These are phyloP conservation scores for Macaranga tanarius DNA, from an alignment of 441 rosid genomes.

Conservation along the genomic window DNA sequence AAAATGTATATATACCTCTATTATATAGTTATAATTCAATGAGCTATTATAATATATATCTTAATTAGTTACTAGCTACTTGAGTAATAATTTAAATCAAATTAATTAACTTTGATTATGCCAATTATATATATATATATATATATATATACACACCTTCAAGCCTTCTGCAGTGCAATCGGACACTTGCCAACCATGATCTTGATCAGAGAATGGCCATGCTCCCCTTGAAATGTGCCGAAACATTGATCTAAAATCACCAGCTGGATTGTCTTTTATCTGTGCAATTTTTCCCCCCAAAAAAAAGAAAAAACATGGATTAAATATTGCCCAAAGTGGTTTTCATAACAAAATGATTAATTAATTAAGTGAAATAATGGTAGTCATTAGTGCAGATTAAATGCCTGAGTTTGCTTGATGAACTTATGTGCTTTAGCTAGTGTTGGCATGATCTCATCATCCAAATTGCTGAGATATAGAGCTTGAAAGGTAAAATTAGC, in stretches of 20 bases:
- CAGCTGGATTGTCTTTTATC: slow-evolving; percentile 32
- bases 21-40: too few relatives aligned
- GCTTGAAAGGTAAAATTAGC: slow-evolving; percentile 46
- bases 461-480: slow-evolving; percentile 34
- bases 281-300: background rate
- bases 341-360: too few relatives aligned
- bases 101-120: too few relatives aligned
- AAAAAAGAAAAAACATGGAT: too few relatives aligned
- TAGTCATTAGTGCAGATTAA: background rate
- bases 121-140: background rate
- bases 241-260: slow-evolving; percentile 26
- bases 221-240: slow-evolving; percentile 30
- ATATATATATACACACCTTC: slow-evolving; percentile 28
- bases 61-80: too few relatives aligned
- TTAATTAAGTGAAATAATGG: too few relatives aligned
- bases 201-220: slow-evolving; percentile 36
- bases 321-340: too few relatives aligned
- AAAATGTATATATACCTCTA: too few relatives aligned
- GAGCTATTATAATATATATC: too few relatives aligned
- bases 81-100: too few relatives aligned
- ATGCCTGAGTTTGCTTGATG: slow-evolving; percentile 48
- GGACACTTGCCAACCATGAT: slow-evolving; percentile 39
- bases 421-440: slow-evolving; percentile 46
- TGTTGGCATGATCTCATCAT: slow-evolving; percentile 35
- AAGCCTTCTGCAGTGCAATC: slow-evolving; percentile 37